A percentile compares a stretch with the other conserved stretches of the same genome.
Conservation (phyloP, 2,329 filamentous ascomycete species). For the Cladophialophora exuberans region DNA sequence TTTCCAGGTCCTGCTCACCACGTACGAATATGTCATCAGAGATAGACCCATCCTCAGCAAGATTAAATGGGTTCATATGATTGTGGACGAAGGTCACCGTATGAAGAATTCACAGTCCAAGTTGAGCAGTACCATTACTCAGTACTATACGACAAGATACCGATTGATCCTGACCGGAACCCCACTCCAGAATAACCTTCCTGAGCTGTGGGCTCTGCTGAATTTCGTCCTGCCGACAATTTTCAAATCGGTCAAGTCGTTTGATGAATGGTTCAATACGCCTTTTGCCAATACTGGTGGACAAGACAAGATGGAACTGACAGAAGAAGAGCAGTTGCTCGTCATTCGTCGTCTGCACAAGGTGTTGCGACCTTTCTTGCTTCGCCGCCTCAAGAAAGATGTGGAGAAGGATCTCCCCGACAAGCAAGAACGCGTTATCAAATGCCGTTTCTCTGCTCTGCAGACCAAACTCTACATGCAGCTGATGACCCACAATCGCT, state of each 20-base stretch:
- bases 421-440: conserved; percentile 99
- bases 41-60: conserved; percentile 93
- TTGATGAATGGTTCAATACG: conserved; percentile 99
- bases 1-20: conserved; percentile 96
- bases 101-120: conserved; percentile 99
- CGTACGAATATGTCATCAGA: conserved; percentile 99
- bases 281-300: conserved; percentile 97
- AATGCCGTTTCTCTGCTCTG: conserved; percentile 95
- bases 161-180: conserved; percentile 97
- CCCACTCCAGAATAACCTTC: conserved; percentile 93
- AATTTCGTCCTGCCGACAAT: conserved; percentile 98
- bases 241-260: conserved; percentile 98
- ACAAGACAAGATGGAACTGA: conserved; percentile 98
- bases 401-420: conserved; percentile 98
- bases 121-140: conserved; percentile 88
- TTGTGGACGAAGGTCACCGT: conserved; percentile 97
- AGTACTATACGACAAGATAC: conserved; percentile 94
- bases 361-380: conserved; percentile 93
- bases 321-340: conserved; percentile 98
- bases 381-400: conserved; percentile 98
- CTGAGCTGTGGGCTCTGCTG: conserved; percentile 95
- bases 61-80: conserved; percentile 99
- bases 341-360: conserved; percentile 98
- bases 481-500: conserved; percentile 92
- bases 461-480: conserved; percentile 96